Conservation (phyloP, 176 grass and related monocot genomes). For the Aegilops bicornis region DNA sequence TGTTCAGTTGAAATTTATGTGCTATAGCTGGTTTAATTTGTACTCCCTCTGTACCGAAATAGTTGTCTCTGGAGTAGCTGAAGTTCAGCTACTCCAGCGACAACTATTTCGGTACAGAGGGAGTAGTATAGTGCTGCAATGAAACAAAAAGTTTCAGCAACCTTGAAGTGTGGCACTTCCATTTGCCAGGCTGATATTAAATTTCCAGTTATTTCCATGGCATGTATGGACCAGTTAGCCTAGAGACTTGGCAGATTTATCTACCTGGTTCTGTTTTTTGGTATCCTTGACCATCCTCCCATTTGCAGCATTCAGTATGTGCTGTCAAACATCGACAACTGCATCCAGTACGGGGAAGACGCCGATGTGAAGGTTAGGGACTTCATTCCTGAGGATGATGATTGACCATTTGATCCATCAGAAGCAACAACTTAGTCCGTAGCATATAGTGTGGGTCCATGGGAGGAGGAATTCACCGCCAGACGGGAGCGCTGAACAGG, state of each 20-base stretch:
- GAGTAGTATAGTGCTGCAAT: not conserved
- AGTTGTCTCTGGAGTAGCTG: no score
- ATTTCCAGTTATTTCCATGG: not conserved
- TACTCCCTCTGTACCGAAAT: no score
- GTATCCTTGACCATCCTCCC: not conserved
- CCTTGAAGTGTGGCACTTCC: not conserved
- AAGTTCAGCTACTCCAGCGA: no score
- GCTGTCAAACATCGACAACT: constrained; percentile 72
- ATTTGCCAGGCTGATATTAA: not conserved
- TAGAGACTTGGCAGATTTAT: not conserved
- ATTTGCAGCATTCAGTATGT: constrained; percentile 81
- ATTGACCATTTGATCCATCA: constrained; percentile 19
- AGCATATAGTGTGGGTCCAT: not conserved
- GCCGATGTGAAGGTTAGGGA: constrained; percentile 85
- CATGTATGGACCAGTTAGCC: not conserved
- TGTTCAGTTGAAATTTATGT: not conserved
- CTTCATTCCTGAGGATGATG: constrained; percentile 70
- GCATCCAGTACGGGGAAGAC: constrained; percentile 89
- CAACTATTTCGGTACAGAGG: no score
- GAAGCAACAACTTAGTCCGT: not conserved
- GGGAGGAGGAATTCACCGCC: not conserved
- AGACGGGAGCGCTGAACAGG: not conserved
- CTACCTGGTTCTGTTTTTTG: not conserved
- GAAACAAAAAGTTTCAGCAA: not conserved
- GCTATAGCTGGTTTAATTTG: not conserved